Evolutionary conservation across 2,329 filamentous ascomycete species (phyloP).

Genomic region (Penicillium sp.): DNA sequence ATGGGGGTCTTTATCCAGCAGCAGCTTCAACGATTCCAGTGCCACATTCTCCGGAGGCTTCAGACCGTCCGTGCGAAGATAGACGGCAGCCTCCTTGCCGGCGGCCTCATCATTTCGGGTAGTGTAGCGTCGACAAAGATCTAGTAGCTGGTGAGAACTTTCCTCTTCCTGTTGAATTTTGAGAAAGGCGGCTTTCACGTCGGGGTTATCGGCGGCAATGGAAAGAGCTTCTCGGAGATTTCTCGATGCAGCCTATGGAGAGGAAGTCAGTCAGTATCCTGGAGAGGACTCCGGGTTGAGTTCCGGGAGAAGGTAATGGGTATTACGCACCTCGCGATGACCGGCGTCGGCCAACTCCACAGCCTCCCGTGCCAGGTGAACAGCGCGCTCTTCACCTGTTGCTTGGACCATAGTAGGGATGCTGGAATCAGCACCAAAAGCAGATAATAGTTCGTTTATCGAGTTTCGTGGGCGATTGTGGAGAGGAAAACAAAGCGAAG

Average conservation of each 20-base stretch:
- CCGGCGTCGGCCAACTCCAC: constrained; percentile 44
- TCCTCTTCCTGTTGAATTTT: constrained; percentile 43
- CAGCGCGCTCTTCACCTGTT: constrained; percentile 44
- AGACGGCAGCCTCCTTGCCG: constrained; percentile 42
- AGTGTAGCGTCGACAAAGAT: constrained; percentile 43
- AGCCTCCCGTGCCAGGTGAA: constrained; percentile 44
- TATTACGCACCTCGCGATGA: constrained; percentile 40
- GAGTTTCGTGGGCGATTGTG: neutral
- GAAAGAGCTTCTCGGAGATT: constrained; percentile 48
- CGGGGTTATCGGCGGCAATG: constrained; percentile 42
- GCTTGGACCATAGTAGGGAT: constrained; percentile 40
- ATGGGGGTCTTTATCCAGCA: constrained; percentile 36
- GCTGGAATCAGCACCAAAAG: constrained; percentile 12
- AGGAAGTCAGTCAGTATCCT: neutral
- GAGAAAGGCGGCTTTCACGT: constrained; percentile 44
- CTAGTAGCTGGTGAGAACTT: constrained; percentile 41
- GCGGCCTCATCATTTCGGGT: constrained; percentile 40
- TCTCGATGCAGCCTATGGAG: constrained; percentile 41
- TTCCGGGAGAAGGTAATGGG: neutral
- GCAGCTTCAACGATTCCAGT: constrained; percentile 41
- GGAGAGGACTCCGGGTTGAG: neutral
- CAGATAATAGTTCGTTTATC: constrained; percentile 1
- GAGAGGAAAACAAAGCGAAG: neutral
- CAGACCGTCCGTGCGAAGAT: constrained; percentile 42
- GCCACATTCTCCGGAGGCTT: constrained; percentile 41